A percentile compares a stretch with the other conserved stretches of the same genome.
These are phyloP conservation scores for Porogramme epimiltina DNA, from an alignment of 1,284 basidiomycete genomes.

Conservation along the genomic window DNA sequence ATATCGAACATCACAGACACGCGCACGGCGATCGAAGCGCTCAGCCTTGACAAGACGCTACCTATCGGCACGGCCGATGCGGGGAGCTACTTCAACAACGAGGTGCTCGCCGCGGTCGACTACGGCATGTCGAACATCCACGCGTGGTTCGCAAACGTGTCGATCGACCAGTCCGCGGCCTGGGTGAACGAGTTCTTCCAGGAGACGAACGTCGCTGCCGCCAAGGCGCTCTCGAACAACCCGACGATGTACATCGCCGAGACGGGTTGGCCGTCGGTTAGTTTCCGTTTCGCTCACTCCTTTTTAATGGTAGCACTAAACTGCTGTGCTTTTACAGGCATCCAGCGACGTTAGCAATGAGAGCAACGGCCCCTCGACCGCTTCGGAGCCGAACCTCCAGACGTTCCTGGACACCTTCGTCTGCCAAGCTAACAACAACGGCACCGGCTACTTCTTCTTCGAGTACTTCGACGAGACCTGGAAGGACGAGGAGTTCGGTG, in stretches of 20 bases:
- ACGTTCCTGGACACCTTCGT: constrained; percentile 83
- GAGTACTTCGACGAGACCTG: constrained; percentile 87
- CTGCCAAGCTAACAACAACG: constrained; percentile 83
- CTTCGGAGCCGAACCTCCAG: constrained; percentile 69
- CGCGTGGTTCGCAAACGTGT: constrained; percentile 80
- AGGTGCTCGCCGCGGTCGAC: constrained; percentile 72
- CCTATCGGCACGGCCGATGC: constrained; percentile 91
- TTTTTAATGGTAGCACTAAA: not conserved
- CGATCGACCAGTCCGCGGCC: constrained; percentile 66
- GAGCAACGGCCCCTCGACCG: constrained; percentile 67
- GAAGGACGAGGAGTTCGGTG: constrained; percentile 80
- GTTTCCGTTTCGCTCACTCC: too few relatives aligned
- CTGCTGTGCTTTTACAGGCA: too few relatives aligned
- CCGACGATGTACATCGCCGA: constrained; percentile 87
- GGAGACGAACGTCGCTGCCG: constrained; percentile 56
- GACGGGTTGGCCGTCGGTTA: constrained; percentile 94
- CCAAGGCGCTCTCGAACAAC: constrained; percentile 55
- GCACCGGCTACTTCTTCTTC: constrained; percentile 86
- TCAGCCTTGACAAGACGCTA: constrained; percentile 58
- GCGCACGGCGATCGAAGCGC: constrained; percentile 48
- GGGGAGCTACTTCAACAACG: constrained; percentile 80
- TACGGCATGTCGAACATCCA: constrained; percentile 84
- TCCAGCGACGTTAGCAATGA: constrained; percentile 57
- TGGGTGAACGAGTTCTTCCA: constrained; percentile 68
- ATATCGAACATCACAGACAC: constrained; percentile 70